A percentile compares a stretch with the other conserved stretches of the same genome.
Evolutionary conservation across 2,329 filamentous ascomycete genomes (phyloP).

Genomic region (Botrytis byssoidea): DNA sequence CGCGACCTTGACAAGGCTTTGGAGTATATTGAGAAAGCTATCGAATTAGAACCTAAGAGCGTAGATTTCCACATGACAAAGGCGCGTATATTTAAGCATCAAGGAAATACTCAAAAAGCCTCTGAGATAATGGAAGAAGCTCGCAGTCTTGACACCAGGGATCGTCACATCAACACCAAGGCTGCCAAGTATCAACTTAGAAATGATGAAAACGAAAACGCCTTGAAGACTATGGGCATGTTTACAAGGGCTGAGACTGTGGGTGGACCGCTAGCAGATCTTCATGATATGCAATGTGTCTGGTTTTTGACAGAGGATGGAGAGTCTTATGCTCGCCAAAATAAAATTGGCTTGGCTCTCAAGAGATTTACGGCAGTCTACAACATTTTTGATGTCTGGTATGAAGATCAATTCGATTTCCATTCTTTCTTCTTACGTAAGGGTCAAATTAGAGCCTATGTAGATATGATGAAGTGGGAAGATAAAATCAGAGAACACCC

Average conservation of each 20-base stretch:
- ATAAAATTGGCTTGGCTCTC: conserved; percentile 78
- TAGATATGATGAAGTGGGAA: conserved; percentile 97
- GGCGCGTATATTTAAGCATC: conserved; percentile 91
- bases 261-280: conserved; percentile 83
- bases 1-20: conserved; percentile 80
- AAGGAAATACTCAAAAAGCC: conserved; percentile 75
- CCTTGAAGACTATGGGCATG: conserved; percentile 82
- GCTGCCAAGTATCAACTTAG: conserved; percentile 94
- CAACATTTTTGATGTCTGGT: conserved; percentile 95
- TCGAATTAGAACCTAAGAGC: conserved; percentile 73
- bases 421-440: conserved; percentile 97
- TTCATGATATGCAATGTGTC: conserved; percentile 97
- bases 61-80: conserved; percentile 95
- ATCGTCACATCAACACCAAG: conserved; percentile 98
- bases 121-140: conserved; percentile 87
- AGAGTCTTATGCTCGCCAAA: conserved; percentile 79
- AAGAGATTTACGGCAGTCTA: conserved; percentile 88
- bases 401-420: conserved; percentile 98
- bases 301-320: conserved; percentile 97
- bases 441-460: conserved; percentile 89
- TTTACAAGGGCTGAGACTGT: conserved; percentile 91
- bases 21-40: conserved; percentile 78
- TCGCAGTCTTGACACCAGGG: conserved; percentile 79
- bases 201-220: conserved; percentile 85
- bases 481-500: conserved; percentile 88